Base-by-base conservation (phyloP, 352 stramenopile genomes). In the Ochromonadaceae sp. region DNA sequence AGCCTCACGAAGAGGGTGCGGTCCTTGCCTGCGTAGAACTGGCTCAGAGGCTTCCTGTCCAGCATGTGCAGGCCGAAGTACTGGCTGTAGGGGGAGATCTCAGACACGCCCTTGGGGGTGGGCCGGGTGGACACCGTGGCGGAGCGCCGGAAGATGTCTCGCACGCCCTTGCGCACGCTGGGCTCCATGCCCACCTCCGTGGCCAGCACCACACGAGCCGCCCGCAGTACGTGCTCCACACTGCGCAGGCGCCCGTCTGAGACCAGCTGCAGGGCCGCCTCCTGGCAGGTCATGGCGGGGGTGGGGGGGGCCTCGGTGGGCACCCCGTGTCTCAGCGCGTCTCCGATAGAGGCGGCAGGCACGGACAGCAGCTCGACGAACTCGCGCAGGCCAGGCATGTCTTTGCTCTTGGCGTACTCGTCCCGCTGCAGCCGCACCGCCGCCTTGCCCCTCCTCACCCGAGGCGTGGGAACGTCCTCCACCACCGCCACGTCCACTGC, bases 41-140 rank as follows among this genome's bases (percentile, higher is more conserved):
- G 52, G 17, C 34, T 38, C 1, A 70, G n/a, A 14, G 58, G 41
- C 65, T 76, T 76, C 22, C 46, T 5, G 17, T 56, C 32, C 9
- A 76, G 55, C 41, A 68, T 69, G 41, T 76, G 70, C 7, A 76
- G 40, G 2, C 70, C 70, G 42, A 75, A 69, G 1, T 56, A 41
- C 14, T 63, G 52, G 53, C 68, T 55, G 43, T 74, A 76, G 40
- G 69, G 55, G 49, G 58, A 60, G 15, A 69, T 70, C 4, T 3
- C 38, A 14, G 10, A 17, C 7, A 22, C n/a, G 26, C 63, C 63
- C 28, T 59, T 61, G 31, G 25, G 2, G 4, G 70, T 76, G 1
- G 69, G 68, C 41, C 28, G 32, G n/a, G 70, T 75, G 25, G 34
- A 69, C 7, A 75, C 34, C 31, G 36, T 14, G 25, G 63, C 70